These are phyloP conservation scores for Parastagonospora nodorum DNA, from an alignment of 2,329 filamentous ascomycete species.

Conservation along the genomic window DNA sequence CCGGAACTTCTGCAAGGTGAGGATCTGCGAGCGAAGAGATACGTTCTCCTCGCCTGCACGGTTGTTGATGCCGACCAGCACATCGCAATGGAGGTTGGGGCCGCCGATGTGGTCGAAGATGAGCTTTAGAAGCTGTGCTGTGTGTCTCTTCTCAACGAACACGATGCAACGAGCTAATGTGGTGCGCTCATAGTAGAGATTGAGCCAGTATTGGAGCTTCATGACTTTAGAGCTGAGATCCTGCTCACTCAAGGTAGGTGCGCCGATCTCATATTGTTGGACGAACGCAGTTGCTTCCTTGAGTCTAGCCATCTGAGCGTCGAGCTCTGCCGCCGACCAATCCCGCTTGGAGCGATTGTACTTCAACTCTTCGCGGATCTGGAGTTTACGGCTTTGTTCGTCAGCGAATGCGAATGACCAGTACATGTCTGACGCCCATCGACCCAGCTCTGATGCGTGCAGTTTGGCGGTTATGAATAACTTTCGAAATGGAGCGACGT, in stretches of 20 bases:
- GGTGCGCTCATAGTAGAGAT: conserved; percentile 63
- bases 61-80: conserved; percentile 66
- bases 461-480: conserved; percentile 65
- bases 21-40: conserved; percentile 74
- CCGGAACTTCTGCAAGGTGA: conserved; percentile 70
- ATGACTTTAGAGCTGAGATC: conserved; percentile 75
- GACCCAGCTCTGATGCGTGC: conserved; percentile 70
- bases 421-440: conserved; percentile 83
- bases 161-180: conserved; percentile 76
- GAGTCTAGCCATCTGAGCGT: conserved; percentile 62
- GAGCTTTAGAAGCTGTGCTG: conserved; percentile 73
- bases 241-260: conserved; percentile 42
- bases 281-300: conserved; percentile 64
- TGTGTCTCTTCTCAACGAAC: conserved; percentile 80
- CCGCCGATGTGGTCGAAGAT: conserved; percentile 67
- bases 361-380: conserved; percentile 58
- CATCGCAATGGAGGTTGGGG: conserved; percentile 62
- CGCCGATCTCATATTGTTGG: conserved; percentile 55
- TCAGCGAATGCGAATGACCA: conserved; percentile 75
- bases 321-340: conserved; percentile 48
- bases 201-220: conserved; percentile 65
- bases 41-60: conserved; percentile 63
- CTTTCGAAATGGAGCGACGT: conserved; percentile 58
- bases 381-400: conserved; percentile 64
- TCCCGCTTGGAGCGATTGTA: conserved; percentile 34